Base-by-base conservation (phyloP, 1,139 yeast genomes). In the Sugiyamaella neomexicana region DNA sequence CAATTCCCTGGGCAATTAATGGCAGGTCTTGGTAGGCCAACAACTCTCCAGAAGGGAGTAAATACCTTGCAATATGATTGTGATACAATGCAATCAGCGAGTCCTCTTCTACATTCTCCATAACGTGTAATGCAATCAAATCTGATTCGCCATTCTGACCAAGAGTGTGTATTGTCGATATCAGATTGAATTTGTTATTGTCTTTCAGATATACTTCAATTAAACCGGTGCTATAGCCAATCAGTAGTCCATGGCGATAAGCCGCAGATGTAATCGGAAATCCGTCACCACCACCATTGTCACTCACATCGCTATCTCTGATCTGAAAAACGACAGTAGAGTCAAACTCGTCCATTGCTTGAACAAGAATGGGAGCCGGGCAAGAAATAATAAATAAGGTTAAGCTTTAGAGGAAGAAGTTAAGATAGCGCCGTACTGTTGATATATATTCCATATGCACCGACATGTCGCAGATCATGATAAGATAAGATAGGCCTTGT, bases 341-440 rank as follows among this genome's bases (percentile, higher is more conserved):
- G 9, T 32, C 44, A 16, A 38, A 27, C 4, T 38, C 38, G 38
- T 38, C 38, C 27, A 17, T 23, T 32, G 16, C n/a, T 43, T 16
- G 15, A 34, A n/a, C 6, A 27, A 3, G 7, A 9, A 6, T 12
- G 13, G 16, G 9, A 16, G 25, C 2, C 4, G 31, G n/a, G 16
- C 4, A 39, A 5, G 25, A 39, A 9, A 29, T 29, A 9, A 12
- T 29, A 9, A 12, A 29, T 29, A 29, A 3, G 34, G 34, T 29
- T 9, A 9, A 29, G n/a, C 38, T 12, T 12, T 8, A 6, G 16
- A n/a, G 38, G 13, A 23, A 13, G 13, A 23, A 15, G 27, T 20
- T 39, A 5, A 7, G 15, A 45, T 46, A 38, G 43, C 43, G 50
- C 43, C 50, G 50, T 23, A 37, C 36, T 37, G 42, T 37, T 46